Evolutionary conservation across 371 early-diverging fungal species (phyloP).

Genomic region (Mortierella sp.): DNA sequence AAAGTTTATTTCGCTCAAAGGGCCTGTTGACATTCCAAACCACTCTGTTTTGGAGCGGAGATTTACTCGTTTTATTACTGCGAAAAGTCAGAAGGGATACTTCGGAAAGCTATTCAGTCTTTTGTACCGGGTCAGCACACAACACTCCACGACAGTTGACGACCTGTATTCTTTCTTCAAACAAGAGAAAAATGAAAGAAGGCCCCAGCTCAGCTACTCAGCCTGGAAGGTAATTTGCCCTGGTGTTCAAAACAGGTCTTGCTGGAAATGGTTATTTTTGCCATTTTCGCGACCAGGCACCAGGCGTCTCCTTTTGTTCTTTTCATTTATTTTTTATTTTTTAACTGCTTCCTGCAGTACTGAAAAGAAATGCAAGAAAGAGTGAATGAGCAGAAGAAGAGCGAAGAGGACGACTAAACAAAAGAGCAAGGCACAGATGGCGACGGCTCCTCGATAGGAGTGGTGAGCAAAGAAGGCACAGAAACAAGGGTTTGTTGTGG

Average conservation of each 20-base stretch:
- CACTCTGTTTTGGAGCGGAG: slow-evolving; percentile 7
- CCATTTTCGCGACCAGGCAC: background rate
- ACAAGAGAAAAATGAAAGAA: background rate
- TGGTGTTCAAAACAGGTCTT: background rate
- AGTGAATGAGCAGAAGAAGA: background rate
- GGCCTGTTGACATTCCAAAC: background rate
- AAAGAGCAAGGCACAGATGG: background rate
- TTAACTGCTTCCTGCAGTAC: background rate
- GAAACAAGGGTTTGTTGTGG: too few species aligned
- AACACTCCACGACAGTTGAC: background rate
- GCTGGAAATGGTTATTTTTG: background rate
- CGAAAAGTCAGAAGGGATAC: background rate
- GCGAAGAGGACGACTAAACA: background rate
- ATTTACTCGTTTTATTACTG: background rate
- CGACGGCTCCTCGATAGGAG: background rate
- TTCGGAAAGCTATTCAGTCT: background rate
- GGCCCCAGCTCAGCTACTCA: background rate
- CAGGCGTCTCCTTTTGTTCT: background rate
- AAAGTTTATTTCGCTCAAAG: slow-evolving; percentile 6
- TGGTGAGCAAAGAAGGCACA: background rate
- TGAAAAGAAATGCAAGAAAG: background rate
- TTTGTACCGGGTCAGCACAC: background rate
- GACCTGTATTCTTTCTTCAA: too few species aligned
- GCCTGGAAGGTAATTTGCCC: slow-evolving; percentile 4
- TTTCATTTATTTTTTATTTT: background rate